Evolutionary conservation across 2,329 filamentous ascomycete genomes (phyloP).

Genomic region (Trichoderma afroharzianum): DNA sequence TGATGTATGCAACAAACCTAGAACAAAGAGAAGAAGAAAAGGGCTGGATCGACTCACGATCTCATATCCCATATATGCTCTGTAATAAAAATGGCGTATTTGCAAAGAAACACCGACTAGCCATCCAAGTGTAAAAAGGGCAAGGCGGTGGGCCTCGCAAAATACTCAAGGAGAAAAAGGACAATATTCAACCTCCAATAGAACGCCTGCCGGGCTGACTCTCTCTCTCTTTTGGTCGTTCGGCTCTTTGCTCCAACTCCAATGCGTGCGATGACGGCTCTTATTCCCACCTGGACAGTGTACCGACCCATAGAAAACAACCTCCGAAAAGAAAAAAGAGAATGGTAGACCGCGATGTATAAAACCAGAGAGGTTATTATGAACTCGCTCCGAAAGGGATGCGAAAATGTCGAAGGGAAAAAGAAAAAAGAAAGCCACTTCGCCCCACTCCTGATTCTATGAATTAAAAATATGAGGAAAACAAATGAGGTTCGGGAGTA

Average conservation of each 20-base stretch:
- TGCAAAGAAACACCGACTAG: background rate
- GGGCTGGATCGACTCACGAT: background rate
- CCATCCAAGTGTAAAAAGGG: background rate
- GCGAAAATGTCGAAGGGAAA: background rate
- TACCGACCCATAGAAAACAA: background rate
- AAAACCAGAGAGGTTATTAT: background rate
- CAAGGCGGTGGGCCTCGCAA: background rate
- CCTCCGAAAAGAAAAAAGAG: background rate
- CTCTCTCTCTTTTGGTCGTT: background rate
- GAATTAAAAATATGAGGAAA: background rate
- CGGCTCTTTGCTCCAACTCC: background rate
- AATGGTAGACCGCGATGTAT: background rate
- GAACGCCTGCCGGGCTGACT: background rate
- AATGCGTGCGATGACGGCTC: background rate
- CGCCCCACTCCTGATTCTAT: background rate
- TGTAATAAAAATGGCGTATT: background rate
- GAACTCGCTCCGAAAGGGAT: background rate
- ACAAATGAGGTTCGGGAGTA: background rate
- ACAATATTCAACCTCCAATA: background rate
- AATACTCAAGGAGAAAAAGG: background rate
- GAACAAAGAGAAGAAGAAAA: background rate
- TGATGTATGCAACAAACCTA: conserved; percentile 1
- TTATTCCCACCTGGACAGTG: background rate
- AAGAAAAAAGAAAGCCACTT: background rate
- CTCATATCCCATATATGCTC: background rate